Percentiles rank a stretch among this genome's conserved stretches.
These are phyloP conservation scores for Insectozyma bohioensis DNA, from an alignment of 1,139 yeast species.

Conservation along the genomic window DNA sequence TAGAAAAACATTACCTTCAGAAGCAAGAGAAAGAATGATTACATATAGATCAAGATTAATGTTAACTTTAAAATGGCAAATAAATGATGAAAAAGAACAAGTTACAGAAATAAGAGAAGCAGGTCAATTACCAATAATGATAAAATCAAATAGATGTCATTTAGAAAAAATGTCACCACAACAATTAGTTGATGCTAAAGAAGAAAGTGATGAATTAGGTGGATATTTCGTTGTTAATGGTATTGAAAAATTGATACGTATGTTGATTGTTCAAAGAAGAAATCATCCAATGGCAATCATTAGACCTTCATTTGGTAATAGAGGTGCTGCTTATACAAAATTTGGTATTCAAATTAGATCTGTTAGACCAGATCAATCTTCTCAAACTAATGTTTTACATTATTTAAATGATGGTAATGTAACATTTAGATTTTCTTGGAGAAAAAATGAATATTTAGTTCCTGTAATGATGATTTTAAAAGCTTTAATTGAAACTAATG, in stretches of 20 bases:
- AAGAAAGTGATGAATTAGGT: slow-evolving; percentile 94
- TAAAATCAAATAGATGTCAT: slow-evolving; percentile 88
- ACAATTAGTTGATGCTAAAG: slow-evolving; percentile 74
- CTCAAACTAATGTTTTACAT: slow-evolving; percentile 95
- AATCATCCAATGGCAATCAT: slow-evolving; percentile 97
- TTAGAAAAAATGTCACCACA: slow-evolving; percentile 79
- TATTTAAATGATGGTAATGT: slow-evolving; percentile 95
- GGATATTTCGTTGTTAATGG: slow-evolving; percentile 97
- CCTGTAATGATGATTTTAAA: slow-evolving; percentile 93
- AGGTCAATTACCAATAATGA: slow-evolving; percentile 90
- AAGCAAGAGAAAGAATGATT: slow-evolving; percentile 86
- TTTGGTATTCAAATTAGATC: slow-evolving; percentile 93
- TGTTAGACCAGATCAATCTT: slow-evolving; percentile 95
- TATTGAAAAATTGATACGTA: slow-evolving; percentile 91
- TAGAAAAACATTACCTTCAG: slow-evolving; percentile 82
- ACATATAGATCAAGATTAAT: slow-evolving; percentile 73
- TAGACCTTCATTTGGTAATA: slow-evolving; percentile 90
- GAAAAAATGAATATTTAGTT: slow-evolving; percentile 89
- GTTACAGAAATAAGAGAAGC: slow-evolving; percentile 86
- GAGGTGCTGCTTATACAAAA: slow-evolving; percentile 88
- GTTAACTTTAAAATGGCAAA: slow-evolving; percentile 78
- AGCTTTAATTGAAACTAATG: slow-evolving; percentile 87
- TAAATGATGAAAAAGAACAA: slow-evolving; percentile 69
- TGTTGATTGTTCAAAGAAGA: slow-evolving; percentile 97
- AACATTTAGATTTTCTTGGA: slow-evolving; percentile 95